Evolutionary conservation across 805 yeast species (phyloP).

Genomic region (Starmerella roubikii): DNA sequence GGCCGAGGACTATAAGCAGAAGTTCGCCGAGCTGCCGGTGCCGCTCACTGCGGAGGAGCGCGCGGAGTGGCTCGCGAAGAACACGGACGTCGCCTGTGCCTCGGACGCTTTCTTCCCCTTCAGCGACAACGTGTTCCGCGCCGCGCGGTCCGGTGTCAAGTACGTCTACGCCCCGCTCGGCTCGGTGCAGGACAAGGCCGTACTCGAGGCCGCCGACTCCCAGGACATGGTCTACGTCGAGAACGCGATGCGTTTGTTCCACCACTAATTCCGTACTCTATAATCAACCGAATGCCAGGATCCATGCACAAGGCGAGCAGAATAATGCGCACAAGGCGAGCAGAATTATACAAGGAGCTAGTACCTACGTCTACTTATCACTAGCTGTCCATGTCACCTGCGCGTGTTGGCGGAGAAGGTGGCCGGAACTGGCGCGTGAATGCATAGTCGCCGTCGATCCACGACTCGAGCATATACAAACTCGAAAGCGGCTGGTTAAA

Average conservation of each 20-base stretch:
- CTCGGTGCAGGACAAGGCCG: constrained; percentile 94
- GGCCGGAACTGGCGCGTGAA: constrained; percentile 4
- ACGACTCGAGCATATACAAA: constrained; percentile 55
- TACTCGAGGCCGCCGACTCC: constrained; percentile 88
- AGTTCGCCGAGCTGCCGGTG: constrained; percentile 69
- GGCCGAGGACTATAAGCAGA: constrained; percentile 78
- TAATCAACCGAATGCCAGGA: not conserved
- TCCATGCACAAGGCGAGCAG: too few relatives aligned
- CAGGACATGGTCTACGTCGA: constrained; percentile 84
- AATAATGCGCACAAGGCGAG: too few relatives aligned
- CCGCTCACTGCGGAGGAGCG: constrained; percentile 77
- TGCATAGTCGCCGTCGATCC: constrained; percentile 34
- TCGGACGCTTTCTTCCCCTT: constrained; percentile 99
- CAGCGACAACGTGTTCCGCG: constrained; percentile 98
- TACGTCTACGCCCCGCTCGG: constrained; percentile 96
- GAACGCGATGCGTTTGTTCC: constrained; percentile 96
- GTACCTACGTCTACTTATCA: too few relatives aligned
- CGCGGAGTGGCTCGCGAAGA: constrained; percentile 69
- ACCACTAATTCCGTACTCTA: constrained; percentile 55
- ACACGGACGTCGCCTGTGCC: constrained; percentile 76
- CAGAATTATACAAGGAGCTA: too few relatives aligned
- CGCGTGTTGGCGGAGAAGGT: too few relatives aligned
- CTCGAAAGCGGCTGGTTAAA: constrained; percentile 70
- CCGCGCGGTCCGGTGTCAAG: constrained; percentile 91
- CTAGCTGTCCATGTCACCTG: too few relatives aligned